Evolutionary conservation across 345 rosid species (phyloP).

Genomic region (Laguncularia racemosa): DNA sequence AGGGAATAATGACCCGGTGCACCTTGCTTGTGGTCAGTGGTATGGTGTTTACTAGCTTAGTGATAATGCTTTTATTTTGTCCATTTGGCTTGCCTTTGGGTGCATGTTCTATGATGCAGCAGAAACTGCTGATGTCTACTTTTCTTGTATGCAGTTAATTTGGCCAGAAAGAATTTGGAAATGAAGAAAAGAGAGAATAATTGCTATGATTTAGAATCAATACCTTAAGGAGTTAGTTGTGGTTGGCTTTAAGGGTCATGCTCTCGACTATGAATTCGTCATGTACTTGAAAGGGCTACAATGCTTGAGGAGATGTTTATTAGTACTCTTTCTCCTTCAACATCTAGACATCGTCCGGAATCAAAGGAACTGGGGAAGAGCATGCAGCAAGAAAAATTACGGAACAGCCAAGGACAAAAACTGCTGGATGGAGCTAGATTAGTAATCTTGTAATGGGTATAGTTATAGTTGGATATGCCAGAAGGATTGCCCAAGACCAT

Average conservation of each 20-base stretch:
- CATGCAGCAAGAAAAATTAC: slow-evolving; percentile 3
- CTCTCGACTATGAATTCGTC: slow-evolving; percentile 3
- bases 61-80: neutral
- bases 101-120: neutral
- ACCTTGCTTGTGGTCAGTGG: too few relatives aligned
- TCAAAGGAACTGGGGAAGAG: neutral
- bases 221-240: slow-evolving; percentile 6
- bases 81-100: neutral
- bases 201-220: neutral
- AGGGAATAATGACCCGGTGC: too few relatives aligned
- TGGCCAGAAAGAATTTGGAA: slow-evolving; percentile 3
- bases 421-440: slow-evolving; percentile 8
- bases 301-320: slow-evolving; percentile 10
- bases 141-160: slow-evolving; percentile 6
- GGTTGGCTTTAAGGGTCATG: slow-evolving; percentile 8
- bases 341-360: neutral
- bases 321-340: neutral
- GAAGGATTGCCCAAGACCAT: too few relatives aligned
- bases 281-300: slow-evolving; percentile 8
- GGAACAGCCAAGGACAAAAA: slow-evolving; percentile 1
- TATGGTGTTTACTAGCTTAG: too few relatives aligned
- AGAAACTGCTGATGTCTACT: neutral
- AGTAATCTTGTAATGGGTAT: neutral
- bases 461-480: neutral
- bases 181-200: neutral